Percentiles rank a stretch among this genome's conserved stretches.
These are phyloP conservation scores for Phialophora macrospora DNA, from an alignment of 2,329 filamentous ascomycete genomes.

Conservation along the genomic window DNA sequence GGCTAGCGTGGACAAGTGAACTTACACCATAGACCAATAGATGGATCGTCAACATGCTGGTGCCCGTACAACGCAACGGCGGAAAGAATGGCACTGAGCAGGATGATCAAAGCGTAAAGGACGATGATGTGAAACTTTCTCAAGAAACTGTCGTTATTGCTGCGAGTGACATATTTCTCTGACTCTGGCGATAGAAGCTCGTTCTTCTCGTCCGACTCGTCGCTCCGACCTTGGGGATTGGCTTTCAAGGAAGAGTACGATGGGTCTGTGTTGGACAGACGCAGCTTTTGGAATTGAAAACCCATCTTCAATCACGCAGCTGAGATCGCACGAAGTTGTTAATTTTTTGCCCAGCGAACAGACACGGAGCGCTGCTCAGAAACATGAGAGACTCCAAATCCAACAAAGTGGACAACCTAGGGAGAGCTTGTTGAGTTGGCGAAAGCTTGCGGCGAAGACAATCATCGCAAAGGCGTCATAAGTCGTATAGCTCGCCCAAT, in stretches of 20 bases:
- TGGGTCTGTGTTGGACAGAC: background rate
- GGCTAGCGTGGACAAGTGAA: background rate
- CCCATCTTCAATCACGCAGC: background rate
- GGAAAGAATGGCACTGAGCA: background rate
- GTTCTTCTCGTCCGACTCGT: background rate
- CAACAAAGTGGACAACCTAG: too few relatives aligned
- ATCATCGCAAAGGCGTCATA: too few relatives aligned
- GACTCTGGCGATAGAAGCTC: background rate
- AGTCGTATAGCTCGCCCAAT: too few relatives aligned
- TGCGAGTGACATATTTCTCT: background rate
- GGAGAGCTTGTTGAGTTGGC: too few relatives aligned
- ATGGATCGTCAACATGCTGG: background rate
- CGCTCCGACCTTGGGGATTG: background rate
- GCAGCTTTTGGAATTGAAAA: background rate
- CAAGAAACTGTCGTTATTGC: background rate
- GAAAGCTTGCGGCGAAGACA: too few relatives aligned
- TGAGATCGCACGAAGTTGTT: too few relatives aligned
- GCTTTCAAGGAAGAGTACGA: background rate
- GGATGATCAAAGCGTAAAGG: background rate
- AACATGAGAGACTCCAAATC: too few relatives aligned
- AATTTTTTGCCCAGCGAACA: too few relatives aligned
- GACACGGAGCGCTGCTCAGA: too few relatives aligned
- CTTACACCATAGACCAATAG: conserved; percentile 1
- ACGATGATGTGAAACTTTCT: background rate
- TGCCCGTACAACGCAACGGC: background rate